Percentiles rank a stretch among this genome's conserved stretches.
Evolutionary conservation across 2,329 filamentous ascomycete genomes (phyloP).

Genomic region (Claviceps sp.): DNA sequence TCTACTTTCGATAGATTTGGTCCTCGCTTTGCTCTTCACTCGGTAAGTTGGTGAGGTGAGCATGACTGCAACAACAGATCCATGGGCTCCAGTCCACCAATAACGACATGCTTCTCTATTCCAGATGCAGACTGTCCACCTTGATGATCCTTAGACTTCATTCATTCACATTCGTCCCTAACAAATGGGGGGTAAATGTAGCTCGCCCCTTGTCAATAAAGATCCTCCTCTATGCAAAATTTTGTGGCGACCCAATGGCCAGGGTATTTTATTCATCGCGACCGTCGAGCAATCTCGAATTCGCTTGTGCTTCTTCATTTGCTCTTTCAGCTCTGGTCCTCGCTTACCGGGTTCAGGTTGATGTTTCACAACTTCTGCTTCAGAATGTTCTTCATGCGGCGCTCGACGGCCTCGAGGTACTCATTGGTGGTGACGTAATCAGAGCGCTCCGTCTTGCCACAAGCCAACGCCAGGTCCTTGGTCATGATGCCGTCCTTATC

Average conservation of each 20-base stretch:
- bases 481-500: constrained; percentile 95
- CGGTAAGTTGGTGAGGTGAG: too few relatives aligned
- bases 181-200: too few relatives aligned
- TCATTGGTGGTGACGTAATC: constrained; percentile 86
- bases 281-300: neutral
- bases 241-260: neutral
- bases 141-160: neutral
- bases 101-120: too few relatives aligned
- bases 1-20: too few relatives aligned
- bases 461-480: constrained; percentile 93
- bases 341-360: neutral
- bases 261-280: neutral
- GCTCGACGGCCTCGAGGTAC: constrained; percentile 89
- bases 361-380: constrained; percentile 56
- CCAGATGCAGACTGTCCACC: too few relatives aligned
- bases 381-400: constrained; percentile 66
- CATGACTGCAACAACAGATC: too few relatives aligned
- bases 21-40: too few relatives aligned
- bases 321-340: neutral
- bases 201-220: neutral
- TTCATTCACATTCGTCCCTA: too few relatives aligned
- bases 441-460: constrained; percentile 70
- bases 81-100: too few relatives aligned
- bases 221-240: neutral
- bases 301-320: neutral